Conservation (phyloP, 2,329 filamentous ascomycete species). For the Xylariaceae sp. region DNA sequence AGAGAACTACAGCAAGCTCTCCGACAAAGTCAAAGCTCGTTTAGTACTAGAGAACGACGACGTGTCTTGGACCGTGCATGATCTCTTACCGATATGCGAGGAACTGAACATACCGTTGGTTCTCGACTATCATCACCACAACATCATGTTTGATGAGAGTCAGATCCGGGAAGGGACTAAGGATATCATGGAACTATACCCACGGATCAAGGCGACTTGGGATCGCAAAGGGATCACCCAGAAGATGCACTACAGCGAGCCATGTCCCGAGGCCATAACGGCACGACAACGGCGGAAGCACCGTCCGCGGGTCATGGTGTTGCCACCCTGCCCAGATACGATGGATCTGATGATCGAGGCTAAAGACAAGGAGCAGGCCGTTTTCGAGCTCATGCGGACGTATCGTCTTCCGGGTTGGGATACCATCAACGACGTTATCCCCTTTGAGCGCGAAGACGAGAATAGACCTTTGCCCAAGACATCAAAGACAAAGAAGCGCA, state of each 20-base stretch:
- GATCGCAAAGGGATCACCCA: constrained; percentile 75
- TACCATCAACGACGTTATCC: constrained; percentile 69
- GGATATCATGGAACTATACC: constrained; percentile 70
- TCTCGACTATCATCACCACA: constrained; percentile 92
- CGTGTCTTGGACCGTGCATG: constrained; percentile 86
- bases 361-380: constrained; percentile 95
- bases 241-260: constrained; percentile 97
- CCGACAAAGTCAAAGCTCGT: constrained; percentile 67
- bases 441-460: constrained; percentile 71
- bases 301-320: constrained; percentile 66
- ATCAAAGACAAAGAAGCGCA: constrained; percentile 42
- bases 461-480: constrained; percentile 52
- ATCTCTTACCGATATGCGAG: constrained; percentile 82
- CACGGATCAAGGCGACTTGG: constrained; percentile 80
- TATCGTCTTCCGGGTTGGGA: constrained; percentile 80
- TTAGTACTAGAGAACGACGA: constrained; percentile 94
- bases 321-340: constrained; percentile 74
- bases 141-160: constrained; percentile 75
- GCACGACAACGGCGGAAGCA: constrained; percentile 77
- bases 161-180: constrained; percentile 75
- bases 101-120: constrained; percentile 91
- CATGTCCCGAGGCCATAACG: constrained; percentile 69
- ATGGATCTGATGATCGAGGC: constrained; percentile 99
- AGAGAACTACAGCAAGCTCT: constrained; percentile 62
- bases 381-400: constrained; percentile 86